Percentiles rank a stretch among this genome's conserved stretches.
phyloP scores from a whole-genome alignment of 257 asterid species.

The Gynochthodes officinalis region DNA sequence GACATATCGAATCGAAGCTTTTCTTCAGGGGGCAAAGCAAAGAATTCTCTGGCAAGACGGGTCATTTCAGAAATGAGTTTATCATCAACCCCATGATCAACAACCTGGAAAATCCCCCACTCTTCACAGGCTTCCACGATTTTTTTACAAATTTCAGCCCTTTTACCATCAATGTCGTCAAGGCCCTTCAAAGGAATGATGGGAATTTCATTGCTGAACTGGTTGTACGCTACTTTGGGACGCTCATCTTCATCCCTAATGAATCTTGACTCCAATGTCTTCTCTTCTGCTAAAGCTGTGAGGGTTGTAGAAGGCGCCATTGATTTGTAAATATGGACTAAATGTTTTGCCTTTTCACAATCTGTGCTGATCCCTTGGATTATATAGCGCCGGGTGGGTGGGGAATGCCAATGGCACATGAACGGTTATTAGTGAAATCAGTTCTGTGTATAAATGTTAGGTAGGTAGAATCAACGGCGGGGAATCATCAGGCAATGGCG shows the following conservation, averaged over 20 bases:
- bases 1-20: slow-evolving; percentile 75
- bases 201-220: slow-evolving; percentile 79
- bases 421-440: not conserved
- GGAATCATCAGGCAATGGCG: not conserved
- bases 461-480: slow-evolving; percentile 3
- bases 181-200: slow-evolving; percentile 71
- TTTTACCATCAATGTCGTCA: slow-evolving; percentile 24
- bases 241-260: slow-evolving; percentile 85
- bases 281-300: slow-evolving; percentile 38
- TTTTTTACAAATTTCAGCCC: slow-evolving; percentile 48
- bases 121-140: slow-evolving; percentile 77
- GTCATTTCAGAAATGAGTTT: slow-evolving; percentile 46
- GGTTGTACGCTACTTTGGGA: slow-evolving; percentile 70
- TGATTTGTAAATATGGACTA: too few relatives aligned
- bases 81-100: slow-evolving; percentile 66
- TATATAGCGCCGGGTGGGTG: too few relatives aligned
- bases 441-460: not conserved
- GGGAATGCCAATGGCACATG: too few relatives aligned
- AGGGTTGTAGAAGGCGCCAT: slow-evolving; percentile 31
- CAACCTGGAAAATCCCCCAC: slow-evolving; percentile 87
- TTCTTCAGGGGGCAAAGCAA: slow-evolving; percentile 49
- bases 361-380: not conserved
- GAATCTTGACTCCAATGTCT: slow-evolving; percentile 40
- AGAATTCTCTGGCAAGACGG: slow-evolving; percentile 50
- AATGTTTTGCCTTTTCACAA: too few relatives aligned